Evolutionary conservation across 164 flowering plant genomes (phyloP), one percentile per base, ranked within the genome.

Genomic region (Brasenia schreberi): DNA sequence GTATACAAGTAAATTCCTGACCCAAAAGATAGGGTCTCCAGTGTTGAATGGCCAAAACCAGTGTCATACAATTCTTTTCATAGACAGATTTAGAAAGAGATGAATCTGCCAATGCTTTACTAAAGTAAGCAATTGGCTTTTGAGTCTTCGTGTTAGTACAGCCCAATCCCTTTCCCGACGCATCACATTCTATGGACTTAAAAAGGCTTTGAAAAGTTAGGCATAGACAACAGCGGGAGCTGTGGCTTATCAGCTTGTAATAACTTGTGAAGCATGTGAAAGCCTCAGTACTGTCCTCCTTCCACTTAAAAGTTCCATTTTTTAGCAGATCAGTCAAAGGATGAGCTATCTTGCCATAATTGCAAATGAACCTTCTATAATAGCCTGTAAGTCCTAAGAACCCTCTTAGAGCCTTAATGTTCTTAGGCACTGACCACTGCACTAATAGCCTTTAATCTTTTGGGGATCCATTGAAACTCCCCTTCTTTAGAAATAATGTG

Each of bases 331-430:
- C 0, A 27, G 27, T 66, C 39, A 66, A 42, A 18, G 68, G 63
- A 2, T 18, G 19, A 6, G 27, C 33, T 6, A 66, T 9, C 9
- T 23, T 59, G 12, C 7, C 63, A 59, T 66, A 59, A 58, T 42
- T 14, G 7, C 33, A 16, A 11, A 66, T 14, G 6, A 66, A 66
- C 1, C n/a, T 17, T 11, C 14, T 0, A 39, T 59, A 39, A 7
- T 66, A 59, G 5, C 23, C 43, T 6, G 33, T 66, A 12, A 66
- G 44, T 12, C 68, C 68, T 4, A 66, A 17, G 18, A 66, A 59
- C 0, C 23, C 62, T 18, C 17, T 0, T 9, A 66, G 45, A 5
- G 4, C 19, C 19, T 7, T 58, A 17, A 66, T 6, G n/a, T 4
- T 17, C 3, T 16, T 1, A 19, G 7, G 42, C 14, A 16, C 14